Percentiles rank a stretch among this genome's conserved stretches.
Evolutionary conservation across 306 rosid species (phyloP).

Genomic region (Cucurbita argyrosperma): DNA sequence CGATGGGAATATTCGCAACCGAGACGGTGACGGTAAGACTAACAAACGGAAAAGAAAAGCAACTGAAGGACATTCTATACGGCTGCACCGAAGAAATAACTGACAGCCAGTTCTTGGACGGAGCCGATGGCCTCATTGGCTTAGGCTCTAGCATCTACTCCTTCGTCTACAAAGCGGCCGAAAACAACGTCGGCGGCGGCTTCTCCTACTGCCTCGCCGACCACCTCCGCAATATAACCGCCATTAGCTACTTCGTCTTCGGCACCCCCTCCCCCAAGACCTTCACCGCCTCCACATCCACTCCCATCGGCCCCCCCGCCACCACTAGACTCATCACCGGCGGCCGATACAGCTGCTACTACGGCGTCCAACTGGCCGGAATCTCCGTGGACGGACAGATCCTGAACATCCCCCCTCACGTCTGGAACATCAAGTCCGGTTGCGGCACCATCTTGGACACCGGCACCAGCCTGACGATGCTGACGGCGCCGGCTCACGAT

Average conservation of each 20-base stretch:
- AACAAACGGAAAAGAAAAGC: slow-evolving; percentile 23
- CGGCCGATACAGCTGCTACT: slow-evolving; percentile 9
- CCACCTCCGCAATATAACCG: slow-evolving; percentile 32
- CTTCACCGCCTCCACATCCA: slow-evolving; percentile 23
- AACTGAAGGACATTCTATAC: slow-evolving; percentile 21
- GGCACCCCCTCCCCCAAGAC: slow-evolving; percentile 19
- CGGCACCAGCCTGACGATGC: slow-evolving; percentile 36
- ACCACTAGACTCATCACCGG: slow-evolving; percentile 24
- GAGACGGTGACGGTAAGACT: slow-evolving; percentile 43
- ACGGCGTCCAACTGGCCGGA: slow-evolving; percentile 30
- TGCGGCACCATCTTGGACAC: slow-evolving; percentile 68
- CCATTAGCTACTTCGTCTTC: slow-evolving; percentile 36
- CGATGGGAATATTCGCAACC: slow-evolving; percentile 46
- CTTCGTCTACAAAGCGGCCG: slow-evolving; percentile 25
- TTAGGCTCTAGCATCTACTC: slow-evolving; percentile 30
- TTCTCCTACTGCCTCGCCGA: slow-evolving; percentile 78
- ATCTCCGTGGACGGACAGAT: slow-evolving; percentile 30
- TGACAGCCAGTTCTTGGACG: slow-evolving; percentile 8
- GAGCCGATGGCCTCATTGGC: slow-evolving; percentile 54
- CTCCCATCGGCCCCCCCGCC: slow-evolving; percentile 9
- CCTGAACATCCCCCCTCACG: slow-evolving; percentile 32
- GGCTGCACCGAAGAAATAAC: slow-evolving; percentile 47
- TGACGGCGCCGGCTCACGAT: slow-evolving; percentile 25
- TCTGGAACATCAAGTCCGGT: slow-evolving; percentile 26
- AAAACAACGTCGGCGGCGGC: slow-evolving; percentile 24